A percentile compares a stretch with the other conserved stretches of the same genome.
phyloP scores from a whole-genome alignment of 345 rosid genomes.

The Gossypium ekmanianum region DNA sequence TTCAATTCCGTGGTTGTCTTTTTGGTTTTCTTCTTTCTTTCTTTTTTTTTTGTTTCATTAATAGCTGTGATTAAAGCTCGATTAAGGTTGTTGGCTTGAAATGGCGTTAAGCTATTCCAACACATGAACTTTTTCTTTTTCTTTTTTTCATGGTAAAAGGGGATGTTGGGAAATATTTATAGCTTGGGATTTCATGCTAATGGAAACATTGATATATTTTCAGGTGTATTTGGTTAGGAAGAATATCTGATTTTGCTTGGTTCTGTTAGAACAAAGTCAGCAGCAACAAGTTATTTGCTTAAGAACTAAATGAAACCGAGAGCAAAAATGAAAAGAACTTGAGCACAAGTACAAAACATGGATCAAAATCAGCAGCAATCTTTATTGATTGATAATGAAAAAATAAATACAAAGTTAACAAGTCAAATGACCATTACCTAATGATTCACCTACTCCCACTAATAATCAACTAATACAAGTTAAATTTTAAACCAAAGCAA shows the following conservation, averaged over 20 bases:
- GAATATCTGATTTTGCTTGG: not conserved
- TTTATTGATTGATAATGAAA: too few relatives aligned
- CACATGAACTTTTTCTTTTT: not conserved
- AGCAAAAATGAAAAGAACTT: too few relatives aligned
- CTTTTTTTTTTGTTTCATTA: not conserved
- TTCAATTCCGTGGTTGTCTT: not conserved
- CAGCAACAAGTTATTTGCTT: too few relatives aligned
- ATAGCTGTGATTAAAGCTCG: not conserved
- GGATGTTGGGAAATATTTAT: not conserved
- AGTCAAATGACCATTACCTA: too few relatives aligned
- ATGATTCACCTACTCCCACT: too few relatives aligned
- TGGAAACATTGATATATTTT: slow-evolving; percentile 2
- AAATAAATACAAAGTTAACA: too few relatives aligned
- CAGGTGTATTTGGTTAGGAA: not conserved
- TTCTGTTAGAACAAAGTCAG: not conserved
- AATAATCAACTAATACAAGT: too few relatives aligned
- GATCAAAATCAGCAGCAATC: too few relatives aligned
- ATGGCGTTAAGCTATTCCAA: not conserved
- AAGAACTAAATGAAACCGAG: too few relatives aligned
- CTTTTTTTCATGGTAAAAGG: not conserved
- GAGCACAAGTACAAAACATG: too few relatives aligned
- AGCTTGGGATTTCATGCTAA: not conserved
- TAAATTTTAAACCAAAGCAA: too few relatives aligned
- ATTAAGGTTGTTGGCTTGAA: not conserved
- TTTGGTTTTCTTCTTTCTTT: not conserved